A percentile compares a stretch with the other conserved stretches of the same genome.
Evolutionary conservation across 129 eudicot species (phyloP).

Genomic region (Helianthus annuus): HanXRQr2.0-SUNRISE NC_035447.2:22835289-22835788

Average conservation of each 20-base stretch:
- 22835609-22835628: constrained; percentile 5
- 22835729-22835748: constrained; percentile 2
- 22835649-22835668: constrained; percentile 13
- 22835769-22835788: not conserved
- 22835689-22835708: not conserved
- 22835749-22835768: not conserved
- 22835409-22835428: constrained; percentile 25
- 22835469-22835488: not conserved
- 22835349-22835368: constrained; percentile 7
- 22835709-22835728: not conserved
- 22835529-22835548: not conserved
- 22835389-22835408: constrained; percentile 24
- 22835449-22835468: not conserved
- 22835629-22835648: constrained; percentile 3
- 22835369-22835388: not conserved
- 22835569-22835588: constrained; percentile 1
- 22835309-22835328: constrained; percentile 1
- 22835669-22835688: not conserved
- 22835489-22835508: not conserved
- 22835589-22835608: not conserved
- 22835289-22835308: not conserved
- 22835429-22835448: constrained; percentile 26
- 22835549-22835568: constrained; percentile 24
- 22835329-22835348: constrained; percentile 12
- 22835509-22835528: no score